Base-by-base conservation (phyloP, 495 filamentous ascomycete genomes). In the Penicillium odoratum region DNA sequence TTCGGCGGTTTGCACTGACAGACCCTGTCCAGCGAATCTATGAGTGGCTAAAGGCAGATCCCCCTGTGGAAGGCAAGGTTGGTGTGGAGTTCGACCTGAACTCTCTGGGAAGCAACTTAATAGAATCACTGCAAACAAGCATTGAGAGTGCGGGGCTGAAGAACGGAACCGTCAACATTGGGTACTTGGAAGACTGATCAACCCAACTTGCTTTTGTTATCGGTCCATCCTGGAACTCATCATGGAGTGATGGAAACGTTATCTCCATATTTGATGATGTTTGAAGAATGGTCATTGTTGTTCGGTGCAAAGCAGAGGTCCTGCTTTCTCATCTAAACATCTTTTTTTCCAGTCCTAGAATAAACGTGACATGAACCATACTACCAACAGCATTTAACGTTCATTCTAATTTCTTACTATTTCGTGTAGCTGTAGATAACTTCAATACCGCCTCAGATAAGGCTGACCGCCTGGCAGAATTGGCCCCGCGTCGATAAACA, bases 31-130 rank as follows among this genome's bases (percentile, higher is more conserved):
- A 83, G 46, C 82, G 91, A 11, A 84, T 98, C 34, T 98, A 93
- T 67, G 94, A 98, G 75, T 98, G 93, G 91, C 83, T 98, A 42
- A 98, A 98, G 74, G 89, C 92, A 5, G 85, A 90, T 29, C 78
- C 77, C 40, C 81, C 81, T 36, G 63, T 84, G 52, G 85, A 88
- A 52, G 92, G 88, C 49, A 93, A 93, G 70, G 83, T 83, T 34
- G 90, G 88, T 0, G 74, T 88, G 18, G 81, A 83, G 47, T 97
- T 98, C 73, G 94, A 97, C 63, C 81, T 98, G 55, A 89, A 91
- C 65, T 83, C 81, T 16, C 81, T 91, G 78, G 89, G 91, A 40
- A 85, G 81, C 64, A 92, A 97, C 61, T 68, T 98, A 55, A 90
- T 97, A 47, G 88, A 89, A 5, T 68, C 77, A 36, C 75, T 97